These are phyloP conservation scores for Neopestalotiopsis clavispora DNA, from an alignment of 2,329 filamentous ascomycete genomes.

Conservation along the genomic window DNA sequence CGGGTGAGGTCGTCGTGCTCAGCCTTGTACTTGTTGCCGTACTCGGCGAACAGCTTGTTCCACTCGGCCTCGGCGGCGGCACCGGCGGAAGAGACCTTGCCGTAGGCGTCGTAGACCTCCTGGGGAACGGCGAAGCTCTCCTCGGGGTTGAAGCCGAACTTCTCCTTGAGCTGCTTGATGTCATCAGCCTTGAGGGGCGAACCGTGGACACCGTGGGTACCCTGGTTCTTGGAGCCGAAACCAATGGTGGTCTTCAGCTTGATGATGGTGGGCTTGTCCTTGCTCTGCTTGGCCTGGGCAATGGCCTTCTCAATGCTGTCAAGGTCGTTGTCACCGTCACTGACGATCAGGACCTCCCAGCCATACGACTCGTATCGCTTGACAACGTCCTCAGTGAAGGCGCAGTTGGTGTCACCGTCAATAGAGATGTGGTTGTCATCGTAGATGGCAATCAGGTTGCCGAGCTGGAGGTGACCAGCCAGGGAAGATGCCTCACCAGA, in stretches of 20 bases:
- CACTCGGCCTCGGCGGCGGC: conserved; percentile 92
- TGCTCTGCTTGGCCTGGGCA: conserved; percentile 82
- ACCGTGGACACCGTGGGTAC: conserved; percentile 94
- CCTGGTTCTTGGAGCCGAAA: conserved; percentile 90
- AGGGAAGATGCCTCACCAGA: conserved; percentile 89
- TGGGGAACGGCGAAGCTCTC: conserved; percentile 93
- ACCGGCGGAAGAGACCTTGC: conserved; percentile 83
- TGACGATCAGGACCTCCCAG: conserved; percentile 88
- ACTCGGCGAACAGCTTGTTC: conserved; percentile 92
- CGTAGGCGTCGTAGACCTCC: conserved; percentile 90
- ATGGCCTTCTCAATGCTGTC: conserved; percentile 88
- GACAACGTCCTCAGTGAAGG: conserved; percentile 95
- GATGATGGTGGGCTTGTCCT: conserved; percentile 96
- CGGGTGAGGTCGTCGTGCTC: conserved; percentile 83
- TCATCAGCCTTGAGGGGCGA: conserved; percentile 95
- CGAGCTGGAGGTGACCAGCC: conserved; percentile 95
- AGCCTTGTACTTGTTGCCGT: conserved; percentile 75
- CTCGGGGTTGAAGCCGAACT: conserved; percentile 95
- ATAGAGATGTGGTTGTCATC: conserved; percentile 98
- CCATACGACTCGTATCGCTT: conserved; percentile 97
- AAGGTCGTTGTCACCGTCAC: conserved; percentile 88
- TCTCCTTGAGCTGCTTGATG: conserved; percentile 89
- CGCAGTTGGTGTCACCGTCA: conserved; percentile 93
- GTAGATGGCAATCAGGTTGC: conserved; percentile 95
- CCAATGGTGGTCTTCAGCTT: conserved; percentile 97